Base-by-base conservation (phyloP, 202 grass and related monocot species). In the Musa balbisiana region DNA sequence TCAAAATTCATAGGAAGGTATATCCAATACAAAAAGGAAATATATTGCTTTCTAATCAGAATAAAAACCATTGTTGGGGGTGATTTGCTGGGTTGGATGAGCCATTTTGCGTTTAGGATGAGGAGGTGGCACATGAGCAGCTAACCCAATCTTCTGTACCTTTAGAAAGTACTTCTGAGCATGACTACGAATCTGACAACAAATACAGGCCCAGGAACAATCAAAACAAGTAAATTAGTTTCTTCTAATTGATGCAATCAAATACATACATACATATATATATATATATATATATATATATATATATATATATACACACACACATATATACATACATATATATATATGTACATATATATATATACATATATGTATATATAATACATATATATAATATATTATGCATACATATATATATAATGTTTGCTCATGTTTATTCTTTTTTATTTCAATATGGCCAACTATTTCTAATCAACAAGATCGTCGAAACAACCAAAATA, bases 111-210 rank as follows among this genome's bases (percentile, higher is more conserved):
- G 86, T 56, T 62, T 83, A 2, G 87, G 82, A 83, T 91, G 52
- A 67, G 79, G 68, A 21, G 86, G 90, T 51, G 90, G 94, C 62
- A 93, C 84, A 2, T 86, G 84, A 66, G 88, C 83, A 27, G 71
- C 86, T 19, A 98, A 86, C 8, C 94, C 91, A 13, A 92, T 75
- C 80, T 87, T 93, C 79, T 98, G 90, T 53, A 93, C 79, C 81
- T 93, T 98, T 54, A 98, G 68, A 79, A 98, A 98, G 76, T 92
- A 98, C 74, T 98, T 98, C 83, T 93, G 94, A 0, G 94, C 94
- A 53, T 98, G 94, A 82, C 94, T 98, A 2, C 94, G 89, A 51
- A 98, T 98, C 91, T 98, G 84, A 85, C 72, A 68, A 21, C 51
- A 71, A 49, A 15, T 71, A 74, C 77, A 11, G 12, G 54, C 16